Percentiles rank a stretch among this genome's conserved stretches.
Conservation (phyloP, 2,329 filamentous ascomycete species). For the Colletotrichum lini region DNA sequence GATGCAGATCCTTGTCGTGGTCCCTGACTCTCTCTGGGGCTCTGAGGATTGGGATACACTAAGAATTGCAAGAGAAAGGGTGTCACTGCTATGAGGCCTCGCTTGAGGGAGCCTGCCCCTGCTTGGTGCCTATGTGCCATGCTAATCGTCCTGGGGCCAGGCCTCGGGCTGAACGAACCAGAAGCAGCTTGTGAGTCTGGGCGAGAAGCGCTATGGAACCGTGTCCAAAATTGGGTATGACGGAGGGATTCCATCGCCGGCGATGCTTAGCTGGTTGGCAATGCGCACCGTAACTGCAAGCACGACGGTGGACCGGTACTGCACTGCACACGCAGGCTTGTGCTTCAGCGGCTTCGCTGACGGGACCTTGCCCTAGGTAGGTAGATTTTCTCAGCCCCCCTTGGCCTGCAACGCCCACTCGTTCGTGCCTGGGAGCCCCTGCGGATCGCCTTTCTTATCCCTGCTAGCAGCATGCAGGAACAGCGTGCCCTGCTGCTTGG, state of each 20-base stretch:
- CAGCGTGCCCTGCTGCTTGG: slow-evolving; percentile 28
- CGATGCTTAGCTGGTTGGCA: slow-evolving; percentile 18
- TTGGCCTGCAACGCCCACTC: slow-evolving; percentile 38
- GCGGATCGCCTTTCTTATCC: slow-evolving; percentile 36
- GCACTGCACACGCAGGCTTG: slow-evolving; percentile 23
- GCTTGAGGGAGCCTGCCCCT: background rate
- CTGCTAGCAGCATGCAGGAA: slow-evolving; percentile 42
- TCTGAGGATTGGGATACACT: background rate
- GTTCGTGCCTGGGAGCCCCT: slow-evolving; percentile 39
- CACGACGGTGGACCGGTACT: slow-evolving; percentile 30
- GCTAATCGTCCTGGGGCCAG: slow-evolving; percentile 1
- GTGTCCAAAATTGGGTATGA: slow-evolving; percentile 37
- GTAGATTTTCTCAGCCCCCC: background rate
- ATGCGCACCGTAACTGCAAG: slow-evolving; percentile 3
- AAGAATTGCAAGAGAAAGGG: background rate
- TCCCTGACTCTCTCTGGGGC: background rate
- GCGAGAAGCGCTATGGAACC: slow-evolving; percentile 25
- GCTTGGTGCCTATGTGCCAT: background rate
- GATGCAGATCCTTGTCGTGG: background rate
- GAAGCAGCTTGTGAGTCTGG: slow-evolving; percentile 26
- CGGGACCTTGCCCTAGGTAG: slow-evolving; percentile 9
- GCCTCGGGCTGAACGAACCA: slow-evolving; percentile 12
- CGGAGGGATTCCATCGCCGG: background rate
- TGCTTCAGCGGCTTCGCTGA: slow-evolving; percentile 31
- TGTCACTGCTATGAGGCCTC: background rate